These are phyloP conservation scores for Puya raimondii DNA, from an alignment of 176 grass and related monocot genomes.

Conservation along the genomic window DNA sequence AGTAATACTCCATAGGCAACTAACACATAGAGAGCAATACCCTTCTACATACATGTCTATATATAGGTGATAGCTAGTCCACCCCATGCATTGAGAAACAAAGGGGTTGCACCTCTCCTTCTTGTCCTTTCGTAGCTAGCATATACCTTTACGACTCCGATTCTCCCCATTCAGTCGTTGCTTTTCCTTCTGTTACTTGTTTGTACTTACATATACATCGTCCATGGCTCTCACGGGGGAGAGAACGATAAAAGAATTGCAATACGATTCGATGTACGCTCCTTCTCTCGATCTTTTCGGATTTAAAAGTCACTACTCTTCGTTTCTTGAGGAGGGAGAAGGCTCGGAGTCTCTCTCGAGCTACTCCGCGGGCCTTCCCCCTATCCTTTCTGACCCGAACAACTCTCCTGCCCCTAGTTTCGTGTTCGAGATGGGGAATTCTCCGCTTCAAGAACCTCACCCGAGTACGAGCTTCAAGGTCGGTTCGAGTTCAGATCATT, in stretches of 20 bases:
- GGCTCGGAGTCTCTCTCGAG: slow-evolving; percentile 18
- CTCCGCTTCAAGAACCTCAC: slow-evolving; percentile 22
- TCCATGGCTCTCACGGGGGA: slow-evolving; percentile 51
- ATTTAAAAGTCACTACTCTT: slow-evolving; percentile 18
- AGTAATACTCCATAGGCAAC: too few species aligned
- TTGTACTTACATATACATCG: background rate
- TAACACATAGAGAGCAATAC: too few species aligned
- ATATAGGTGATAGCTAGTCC: too few species aligned
- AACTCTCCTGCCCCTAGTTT: slow-evolving; percentile 13
- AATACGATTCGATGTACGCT: slow-evolving; percentile 29
- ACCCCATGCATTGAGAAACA: too few species aligned
- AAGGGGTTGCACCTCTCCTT: background rate
- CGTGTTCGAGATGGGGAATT: slow-evolving; percentile 19
- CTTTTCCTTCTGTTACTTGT: background rate
- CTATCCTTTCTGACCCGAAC: slow-evolving; percentile 27
- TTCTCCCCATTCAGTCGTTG: background rate
- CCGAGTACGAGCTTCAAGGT: slow-evolving; percentile 19
- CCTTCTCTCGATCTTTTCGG: slow-evolving; percentile 60
- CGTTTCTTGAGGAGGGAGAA: slow-evolving; percentile 19
- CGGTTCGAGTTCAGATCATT: background rate
- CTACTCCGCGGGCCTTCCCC: slow-evolving; percentile 25
- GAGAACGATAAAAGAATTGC: slow-evolving; percentile 19
- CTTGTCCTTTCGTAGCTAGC: background rate
- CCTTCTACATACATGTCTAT: too few species aligned
- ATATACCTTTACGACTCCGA: slow-evolving; percentile 1